These are phyloP conservation scores for Periconia sp. DNA, from an alignment of 2,329 filamentous ascomycete species.

Conservation along the genomic window DNA sequence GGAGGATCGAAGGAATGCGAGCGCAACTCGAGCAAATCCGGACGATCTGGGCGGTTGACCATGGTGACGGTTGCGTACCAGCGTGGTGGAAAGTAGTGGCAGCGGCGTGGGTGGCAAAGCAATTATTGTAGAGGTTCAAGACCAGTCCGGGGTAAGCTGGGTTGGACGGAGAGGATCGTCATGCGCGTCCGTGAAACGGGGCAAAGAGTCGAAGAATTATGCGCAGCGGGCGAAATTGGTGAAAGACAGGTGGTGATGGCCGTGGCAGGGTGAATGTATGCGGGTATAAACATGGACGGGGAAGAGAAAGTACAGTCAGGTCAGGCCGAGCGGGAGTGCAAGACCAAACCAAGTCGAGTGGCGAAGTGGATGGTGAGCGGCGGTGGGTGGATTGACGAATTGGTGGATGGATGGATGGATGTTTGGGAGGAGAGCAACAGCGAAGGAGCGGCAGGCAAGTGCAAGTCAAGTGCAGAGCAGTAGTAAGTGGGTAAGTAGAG, in stretches of 20 bases:
- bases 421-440: slow-evolving; percentile 18
- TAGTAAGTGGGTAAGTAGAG: background rate
- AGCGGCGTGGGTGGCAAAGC: slow-evolving; percentile 5
- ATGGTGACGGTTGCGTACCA: slow-evolving; percentile 20
- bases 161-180: slow-evolving; percentile 25
- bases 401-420: slow-evolving; percentile 9
- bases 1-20: slow-evolving; percentile 35
- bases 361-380: slow-evolving; percentile 1
- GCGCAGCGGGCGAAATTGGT: background rate
- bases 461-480: no score
- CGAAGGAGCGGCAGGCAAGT: slow-evolving; percentile 31
- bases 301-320: background rate
- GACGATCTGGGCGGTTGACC: slow-evolving; percentile 32
- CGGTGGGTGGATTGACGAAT: slow-evolving; percentile 6
- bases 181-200: slow-evolving; percentile 31
- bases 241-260: background rate
- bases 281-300: background rate
- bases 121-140: slow-evolving; percentile 22
- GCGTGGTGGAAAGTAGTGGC: slow-evolving; percentile 8
- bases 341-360: slow-evolving; percentile 2
- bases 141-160: slow-evolving; percentile 14
- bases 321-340: background rate
- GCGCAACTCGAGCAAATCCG: slow-evolving; percentile 36
- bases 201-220: slow-evolving; percentile 21
- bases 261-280: background rate